phyloP scores from a whole-genome alignment of 441 rosid genomes.

The Biscutella laevigata region DNA sequence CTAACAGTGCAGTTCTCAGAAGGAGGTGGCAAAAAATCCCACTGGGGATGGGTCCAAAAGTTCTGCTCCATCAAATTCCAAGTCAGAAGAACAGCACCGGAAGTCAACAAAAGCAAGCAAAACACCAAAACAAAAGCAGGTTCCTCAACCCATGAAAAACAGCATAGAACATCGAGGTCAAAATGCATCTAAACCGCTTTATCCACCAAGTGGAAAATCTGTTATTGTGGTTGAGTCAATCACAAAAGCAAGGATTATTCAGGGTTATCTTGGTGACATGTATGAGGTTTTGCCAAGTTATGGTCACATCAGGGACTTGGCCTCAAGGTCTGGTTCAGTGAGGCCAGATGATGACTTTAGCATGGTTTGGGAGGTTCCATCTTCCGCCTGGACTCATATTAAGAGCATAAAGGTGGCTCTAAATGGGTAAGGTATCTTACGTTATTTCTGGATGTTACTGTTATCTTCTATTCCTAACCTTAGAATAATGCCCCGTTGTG shows the following conservation, averaged over 20 bases:
- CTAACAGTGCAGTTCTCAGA: constrained; percentile 42
- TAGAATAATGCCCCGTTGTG: constrained; percentile 6
- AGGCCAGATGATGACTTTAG: constrained; percentile 95
- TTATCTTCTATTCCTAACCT: neutral
- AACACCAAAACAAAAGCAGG: constrained; percentile 30
- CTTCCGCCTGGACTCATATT: constrained; percentile 95
- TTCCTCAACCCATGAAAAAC: constrained; percentile 32
- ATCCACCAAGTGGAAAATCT: constrained; percentile 79
- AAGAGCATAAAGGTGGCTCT: constrained; percentile 87
- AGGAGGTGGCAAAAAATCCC: constrained; percentile 19
- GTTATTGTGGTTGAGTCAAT: constrained; percentile 89
- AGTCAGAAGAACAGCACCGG: constrained; percentile 32
- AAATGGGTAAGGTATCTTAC: constrained; percentile 46
- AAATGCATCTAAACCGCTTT: constrained; percentile 43
- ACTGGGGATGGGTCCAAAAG: constrained; percentile 19
- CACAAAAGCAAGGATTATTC: constrained; percentile 87
- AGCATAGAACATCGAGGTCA: constrained; percentile 32
- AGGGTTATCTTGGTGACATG: constrained; percentile 82
- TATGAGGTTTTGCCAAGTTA: constrained; percentile 89
- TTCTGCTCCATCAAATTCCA: constrained; percentile 35
- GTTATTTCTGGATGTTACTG: neutral
- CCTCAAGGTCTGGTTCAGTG: constrained; percentile 96
- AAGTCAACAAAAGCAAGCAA: constrained; percentile 29
- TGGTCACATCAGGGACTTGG: constrained; percentile 95
- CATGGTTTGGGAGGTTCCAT: constrained; percentile 99